Percentiles rank a stretch among this genome's conserved stretches.
Conservation (phyloP, 805 yeast genomes). For the Wickerhamiella allomyrinae region DNA sequence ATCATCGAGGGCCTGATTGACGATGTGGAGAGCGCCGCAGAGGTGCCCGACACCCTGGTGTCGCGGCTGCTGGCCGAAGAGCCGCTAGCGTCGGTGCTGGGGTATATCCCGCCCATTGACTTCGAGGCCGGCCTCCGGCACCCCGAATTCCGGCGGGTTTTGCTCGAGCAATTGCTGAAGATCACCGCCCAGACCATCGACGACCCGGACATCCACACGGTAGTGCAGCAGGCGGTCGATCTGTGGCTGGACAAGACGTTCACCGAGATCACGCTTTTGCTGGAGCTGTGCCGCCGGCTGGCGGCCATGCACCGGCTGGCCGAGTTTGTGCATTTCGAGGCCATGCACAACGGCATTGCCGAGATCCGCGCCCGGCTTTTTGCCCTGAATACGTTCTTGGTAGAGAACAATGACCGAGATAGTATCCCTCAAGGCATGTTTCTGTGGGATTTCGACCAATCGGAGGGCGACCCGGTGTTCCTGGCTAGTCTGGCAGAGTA, state of each 20-base stretch:
- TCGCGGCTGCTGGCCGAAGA: slow-evolving; percentile 10
- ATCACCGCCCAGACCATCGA: slow-evolving; percentile 2
- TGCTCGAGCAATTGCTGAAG: slow-evolving; percentile 8
- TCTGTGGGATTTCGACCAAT: neutral
- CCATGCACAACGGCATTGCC: slow-evolving; percentile 10
- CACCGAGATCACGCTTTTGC: slow-evolving; percentile 4
- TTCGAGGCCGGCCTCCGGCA: slow-evolving; percentile 6
- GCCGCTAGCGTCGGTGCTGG: slow-evolving; percentile 9
- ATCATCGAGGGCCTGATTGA: neutral
- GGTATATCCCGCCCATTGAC: slow-evolving; percentile 4
- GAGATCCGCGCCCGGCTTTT: slow-evolving; percentile 13
- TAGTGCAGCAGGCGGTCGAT: slow-evolving; percentile 5
- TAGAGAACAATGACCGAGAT: neutral
- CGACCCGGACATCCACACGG: neutral
- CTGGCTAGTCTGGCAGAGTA: slow-evolving; percentile 9
- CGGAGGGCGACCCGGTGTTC: slow-evolving; percentile 8
- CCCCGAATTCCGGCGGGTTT: slow-evolving; percentile 8
- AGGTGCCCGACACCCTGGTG: slow-evolving; percentile 8
- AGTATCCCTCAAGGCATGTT: slow-evolving; percentile 1
- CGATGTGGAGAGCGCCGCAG: neutral
- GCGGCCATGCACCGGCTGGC: neutral
- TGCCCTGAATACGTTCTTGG: slow-evolving; percentile 12
- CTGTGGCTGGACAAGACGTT: slow-evolving; percentile 9
- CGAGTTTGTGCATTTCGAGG: slow-evolving; percentile 9
- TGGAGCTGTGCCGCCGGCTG: slow-evolving; percentile 5